Percentiles rank a stretch among this genome's conserved stretches.
Conservation (phyloP, 2,329 filamentous ascomycete species). For the Fusarium duplospermum region DNA sequence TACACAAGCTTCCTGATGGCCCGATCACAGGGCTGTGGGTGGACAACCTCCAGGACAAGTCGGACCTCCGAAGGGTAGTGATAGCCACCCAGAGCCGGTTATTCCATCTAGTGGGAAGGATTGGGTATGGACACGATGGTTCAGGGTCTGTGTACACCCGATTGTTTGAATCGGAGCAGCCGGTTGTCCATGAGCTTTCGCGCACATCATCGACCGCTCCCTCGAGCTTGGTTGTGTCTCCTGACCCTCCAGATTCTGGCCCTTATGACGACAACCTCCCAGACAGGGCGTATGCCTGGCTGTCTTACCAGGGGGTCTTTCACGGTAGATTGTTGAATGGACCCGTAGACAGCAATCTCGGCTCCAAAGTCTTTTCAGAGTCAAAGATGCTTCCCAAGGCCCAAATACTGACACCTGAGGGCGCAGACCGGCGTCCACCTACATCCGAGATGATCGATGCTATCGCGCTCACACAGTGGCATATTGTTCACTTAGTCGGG, state of each 20-base stretch:
- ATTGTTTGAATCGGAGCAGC: slow-evolving; percentile 88
- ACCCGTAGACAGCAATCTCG: slow-evolving; percentile 71
- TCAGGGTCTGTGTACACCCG: slow-evolving; percentile 87
- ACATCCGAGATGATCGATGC: slow-evolving; percentile 80
- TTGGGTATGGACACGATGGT: slow-evolving; percentile 81
- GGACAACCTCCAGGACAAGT: slow-evolving; percentile 74
- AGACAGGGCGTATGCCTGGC: slow-evolving; percentile 89
- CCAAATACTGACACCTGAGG: slow-evolving; percentile 77
- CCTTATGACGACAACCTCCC: slow-evolving; percentile 69
- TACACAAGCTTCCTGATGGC: slow-evolving; percentile 86
- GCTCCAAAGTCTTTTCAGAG: slow-evolving; percentile 80
- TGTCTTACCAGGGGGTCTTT: slow-evolving; percentile 86
- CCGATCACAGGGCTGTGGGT: slow-evolving; percentile 89
- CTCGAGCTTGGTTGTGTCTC: slow-evolving; percentile 80
- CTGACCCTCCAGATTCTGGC: slow-evolving; percentile 71
- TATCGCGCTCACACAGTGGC: slow-evolving; percentile 91
- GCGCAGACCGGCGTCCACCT: slow-evolving; percentile 71
- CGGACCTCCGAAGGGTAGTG: slow-evolving; percentile 81
- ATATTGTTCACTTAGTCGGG: slow-evolving; percentile 86
- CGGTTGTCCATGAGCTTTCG: slow-evolving; percentile 78
- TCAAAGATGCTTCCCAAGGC: slow-evolving; percentile 81
- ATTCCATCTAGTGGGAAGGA: slow-evolving; percentile 83
- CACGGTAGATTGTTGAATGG: slow-evolving; percentile 81
- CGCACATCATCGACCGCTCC: slow-evolving; percentile 64
- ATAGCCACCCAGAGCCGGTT: slow-evolving; percentile 83